These are phyloP conservation scores for Metschnikowia gruessii DNA, from an alignment of 805 yeast species.

Conservation along the genomic window DNA sequence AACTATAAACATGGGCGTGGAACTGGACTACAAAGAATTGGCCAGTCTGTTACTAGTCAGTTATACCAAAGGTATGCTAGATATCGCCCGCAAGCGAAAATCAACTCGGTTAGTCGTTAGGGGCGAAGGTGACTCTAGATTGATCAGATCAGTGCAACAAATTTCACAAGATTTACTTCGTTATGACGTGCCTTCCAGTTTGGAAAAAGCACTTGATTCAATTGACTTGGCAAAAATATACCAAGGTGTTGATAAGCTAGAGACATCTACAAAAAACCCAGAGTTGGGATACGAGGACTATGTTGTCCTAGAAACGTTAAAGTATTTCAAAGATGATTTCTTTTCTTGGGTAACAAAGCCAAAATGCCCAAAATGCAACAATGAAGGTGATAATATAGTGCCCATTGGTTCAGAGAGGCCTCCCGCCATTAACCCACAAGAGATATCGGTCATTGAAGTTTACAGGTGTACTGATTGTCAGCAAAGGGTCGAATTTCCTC, in stretches of 20 bases:
- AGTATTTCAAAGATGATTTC: slow-evolving; percentile 66
- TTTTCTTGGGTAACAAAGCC: slow-evolving; percentile 83
- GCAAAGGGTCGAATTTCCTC: slow-evolving; percentile 56
- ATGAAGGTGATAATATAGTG: slow-evolving; percentile 36
- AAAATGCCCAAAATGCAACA: slow-evolving; percentile 52
- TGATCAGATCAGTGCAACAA: slow-evolving; percentile 5
- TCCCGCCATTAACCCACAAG: slow-evolving; percentile 27
- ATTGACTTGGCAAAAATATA: slow-evolving; percentile 61
- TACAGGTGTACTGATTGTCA: slow-evolving; percentile 59
- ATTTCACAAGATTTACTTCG: slow-evolving; percentile 6
- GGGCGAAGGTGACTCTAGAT: not conserved
- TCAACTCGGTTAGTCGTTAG: not conserved
- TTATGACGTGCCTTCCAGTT: slow-evolving; percentile 15
- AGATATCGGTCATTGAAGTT: slow-evolving; percentile 59
- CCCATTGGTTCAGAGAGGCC: slow-evolving; percentile 43
- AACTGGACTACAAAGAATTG: slow-evolving; percentile 13
- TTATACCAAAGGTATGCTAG: slow-evolving; percentile 11
- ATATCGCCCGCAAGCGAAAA: slow-evolving; percentile 3
- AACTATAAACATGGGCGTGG: slow-evolving; percentile 8
- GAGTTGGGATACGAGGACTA: slow-evolving; percentile 33
- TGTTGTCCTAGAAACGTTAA: slow-evolving; percentile 32
- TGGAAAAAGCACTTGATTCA: slow-evolving; percentile 56
- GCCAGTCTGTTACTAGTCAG: slow-evolving; percentile 9
- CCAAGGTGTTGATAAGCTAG: slow-evolving; percentile 55
- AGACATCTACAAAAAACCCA: slow-evolving; percentile 11